These are phyloP conservation scores for Mycena kentingensis DNA, from an alignment of 768 basidiomycete species.

Conservation along the genomic window DNA sequence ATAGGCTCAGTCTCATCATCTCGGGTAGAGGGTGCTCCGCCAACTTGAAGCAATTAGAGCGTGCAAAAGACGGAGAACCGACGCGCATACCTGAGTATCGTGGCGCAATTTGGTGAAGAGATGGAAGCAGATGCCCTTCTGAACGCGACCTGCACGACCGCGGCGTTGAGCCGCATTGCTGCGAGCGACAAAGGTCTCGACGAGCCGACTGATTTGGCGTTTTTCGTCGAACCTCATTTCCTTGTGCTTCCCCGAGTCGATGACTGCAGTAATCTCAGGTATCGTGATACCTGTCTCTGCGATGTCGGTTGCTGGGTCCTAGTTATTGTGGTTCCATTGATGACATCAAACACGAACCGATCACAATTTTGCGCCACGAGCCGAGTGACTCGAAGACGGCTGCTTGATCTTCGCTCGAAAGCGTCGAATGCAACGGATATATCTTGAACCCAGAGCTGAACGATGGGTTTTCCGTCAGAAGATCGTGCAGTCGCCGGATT, in stretches of 20 bases:
- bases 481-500: constrained; percentile 85
- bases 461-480: constrained; percentile 68
- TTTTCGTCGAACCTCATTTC: constrained; percentile 99
- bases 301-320: constrained; percentile 86
- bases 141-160: constrained; percentile 91
- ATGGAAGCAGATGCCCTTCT: constrained; percentile 89
- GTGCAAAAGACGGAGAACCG: constrained; percentile 29
- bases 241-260: constrained; percentile 90
- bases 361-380: constrained; percentile 89
- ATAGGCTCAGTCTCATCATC: constrained; percentile 91
- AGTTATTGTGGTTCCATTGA: constrained; percentile 3
- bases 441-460: constrained; percentile 78
- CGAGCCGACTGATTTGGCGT: constrained; percentile 87
- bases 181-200: constrained; percentile 89
- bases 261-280: constrained; percentile 95
- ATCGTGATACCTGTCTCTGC: constrained; percentile 99
- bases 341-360: constrained; percentile 52
- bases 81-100: constrained; percentile 64
- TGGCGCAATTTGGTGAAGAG: constrained; percentile 88
- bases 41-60: constrained; percentile 51
- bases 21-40: constrained; percentile 91
- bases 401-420: constrained; percentile 88
- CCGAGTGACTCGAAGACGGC: constrained; percentile 89
- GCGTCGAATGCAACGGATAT: constrained; percentile 88
- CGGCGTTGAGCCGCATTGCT: constrained; percentile 90